Evolutionary conservation across 2,329 filamentous ascomycete genomes (phyloP), one percentile per base, ranked within the genome.

Genomic region (Scopulariopsis brevicaulis): DNA sequence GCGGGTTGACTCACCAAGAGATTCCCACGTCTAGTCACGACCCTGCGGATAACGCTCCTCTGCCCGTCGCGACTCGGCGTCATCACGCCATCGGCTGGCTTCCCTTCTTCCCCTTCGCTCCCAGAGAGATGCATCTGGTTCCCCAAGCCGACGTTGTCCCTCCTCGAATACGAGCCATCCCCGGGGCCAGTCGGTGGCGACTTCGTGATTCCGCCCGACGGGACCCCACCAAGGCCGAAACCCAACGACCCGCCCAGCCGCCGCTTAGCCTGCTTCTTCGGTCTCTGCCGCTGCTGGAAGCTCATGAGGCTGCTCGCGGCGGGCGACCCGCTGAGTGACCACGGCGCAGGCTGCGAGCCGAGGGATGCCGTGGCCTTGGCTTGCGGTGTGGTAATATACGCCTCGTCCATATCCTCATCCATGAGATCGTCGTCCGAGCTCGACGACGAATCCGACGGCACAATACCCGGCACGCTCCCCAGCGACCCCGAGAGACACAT

Each of bases 121-220:
- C 90, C 82, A 57, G 83, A 85, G 43, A 96, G 87, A 62, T 94
- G 87, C 22, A 96, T 74, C 65, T 96, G 90, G 63, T 94, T 92
- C 18, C 92, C 92, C 43, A 94, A 85, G 63, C 89, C 95, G 60
- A 97, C 85, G 69, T 90, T 96, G 70, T 96, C 92, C 51, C 93
- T 80, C 52, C 93, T 81, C 10, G 87, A 80, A 46, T 79, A 76
- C 4, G 74, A 62, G 46, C 71, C 61, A 64, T 68, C 61, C 6
- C 59, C 60, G 54, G 70, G 65, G 32, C 70, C 70, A 58, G 71
- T 75, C 10, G 92, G 89, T 11, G 93, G 91, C 18, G 91, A 96
- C 59, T 84, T 85, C 12, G 90, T 89, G 0, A 86, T 56, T 20
- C 54, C 60, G 28, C 25, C 50, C 4, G 57, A 35, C n/a, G 43